Evolutionary conservation across 2,329 filamentous ascomycete species (phyloP), one percentile per base, ranked within the genome.

Genomic region (Pseudogymnoascus sp.): DNA sequence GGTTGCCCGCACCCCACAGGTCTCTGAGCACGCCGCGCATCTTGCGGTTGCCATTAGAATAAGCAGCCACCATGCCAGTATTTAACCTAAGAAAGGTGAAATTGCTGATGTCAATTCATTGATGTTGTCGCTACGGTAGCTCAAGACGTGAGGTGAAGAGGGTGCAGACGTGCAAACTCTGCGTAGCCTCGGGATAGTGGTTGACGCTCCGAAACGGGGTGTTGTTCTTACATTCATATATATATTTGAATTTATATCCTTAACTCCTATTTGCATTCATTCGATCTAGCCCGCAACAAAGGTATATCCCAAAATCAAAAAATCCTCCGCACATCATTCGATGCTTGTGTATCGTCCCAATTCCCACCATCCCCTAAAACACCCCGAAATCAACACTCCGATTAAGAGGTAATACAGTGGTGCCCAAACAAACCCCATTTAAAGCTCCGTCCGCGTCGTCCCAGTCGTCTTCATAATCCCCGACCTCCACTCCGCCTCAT

Each of bases 401-500:
- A 52, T 28, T 4, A 52, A 52, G 45, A 31, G 23, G 45, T 52
- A 31, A 52, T 52, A 52, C 23, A 52, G 45, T 8, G 14, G 45
- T 31, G 45, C 43, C 43, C 18, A 18, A 18, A 18, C 18, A 18
- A 18, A 18, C 18, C 65, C 63, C 65, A 62, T 61, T 64, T 63
- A 63, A 64, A 52, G 65, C 62, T 63, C 64, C 62, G 60, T 62
- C 62, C 61, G 49, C 58, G 28, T 49, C 59, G 28, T 65, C 58
- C 58, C 40, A 60, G n/a, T 60, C 59, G 33, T 40, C 59, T 63
- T 64, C 63, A 61, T 63, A 63, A 62, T 65, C 63, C 60, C 45
- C 62, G 61, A 62, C 65, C 65, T 58, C 65, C 63, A 61, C 65
- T 62, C 59, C 60, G 45, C 62, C 38, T 61, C 55, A 16, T 55